These are phyloP conservation scores for Jatropha podagrica DNA, from an alignment of 441 rosid species.

Conservation along the genomic window DNA sequence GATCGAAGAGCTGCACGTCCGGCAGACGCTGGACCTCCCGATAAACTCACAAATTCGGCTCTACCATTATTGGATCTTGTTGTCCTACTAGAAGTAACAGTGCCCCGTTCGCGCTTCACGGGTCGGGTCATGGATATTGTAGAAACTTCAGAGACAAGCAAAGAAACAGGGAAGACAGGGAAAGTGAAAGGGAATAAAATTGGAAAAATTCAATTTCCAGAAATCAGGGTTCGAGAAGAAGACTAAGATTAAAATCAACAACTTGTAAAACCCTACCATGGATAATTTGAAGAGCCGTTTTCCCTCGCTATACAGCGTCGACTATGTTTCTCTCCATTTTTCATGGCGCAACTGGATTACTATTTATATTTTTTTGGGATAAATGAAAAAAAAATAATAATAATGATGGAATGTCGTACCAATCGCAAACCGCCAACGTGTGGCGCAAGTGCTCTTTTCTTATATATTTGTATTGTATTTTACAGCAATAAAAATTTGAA, in stretches of 20 bases:
- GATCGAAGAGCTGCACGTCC: constrained; percentile 30
- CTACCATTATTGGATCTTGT: background rate
- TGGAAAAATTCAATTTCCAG: background rate
- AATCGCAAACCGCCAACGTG: too few relatives aligned
- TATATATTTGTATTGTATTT: too few relatives aligned
- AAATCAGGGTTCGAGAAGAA: background rate
- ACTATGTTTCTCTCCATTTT: background rate
- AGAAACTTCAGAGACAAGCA: constrained; percentile 5
- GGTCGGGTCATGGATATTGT: constrained; percentile 13
- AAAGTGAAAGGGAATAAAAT: background rate
- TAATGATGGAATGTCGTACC: too few relatives aligned
- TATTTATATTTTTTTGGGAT: too few relatives aligned
- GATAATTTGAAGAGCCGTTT: constrained; percentile 1
- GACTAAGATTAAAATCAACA: background rate
- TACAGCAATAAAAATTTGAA: too few relatives aligned
- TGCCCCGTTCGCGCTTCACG: constrained; percentile 17
- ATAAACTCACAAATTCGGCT: constrained; percentile 6
- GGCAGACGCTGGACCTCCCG: background rate
- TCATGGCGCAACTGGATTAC: background rate
- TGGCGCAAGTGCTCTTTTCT: too few relatives aligned
- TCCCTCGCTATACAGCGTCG: background rate
- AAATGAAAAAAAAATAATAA: too few relatives aligned
- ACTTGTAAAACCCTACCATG: constrained; percentile 2
- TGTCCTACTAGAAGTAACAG: background rate
- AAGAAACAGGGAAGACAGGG: background rate